phyloP scores from a whole-genome alignment of 2,329 filamentous ascomycete genomes.

The Xylariaceae sp. region DNA sequence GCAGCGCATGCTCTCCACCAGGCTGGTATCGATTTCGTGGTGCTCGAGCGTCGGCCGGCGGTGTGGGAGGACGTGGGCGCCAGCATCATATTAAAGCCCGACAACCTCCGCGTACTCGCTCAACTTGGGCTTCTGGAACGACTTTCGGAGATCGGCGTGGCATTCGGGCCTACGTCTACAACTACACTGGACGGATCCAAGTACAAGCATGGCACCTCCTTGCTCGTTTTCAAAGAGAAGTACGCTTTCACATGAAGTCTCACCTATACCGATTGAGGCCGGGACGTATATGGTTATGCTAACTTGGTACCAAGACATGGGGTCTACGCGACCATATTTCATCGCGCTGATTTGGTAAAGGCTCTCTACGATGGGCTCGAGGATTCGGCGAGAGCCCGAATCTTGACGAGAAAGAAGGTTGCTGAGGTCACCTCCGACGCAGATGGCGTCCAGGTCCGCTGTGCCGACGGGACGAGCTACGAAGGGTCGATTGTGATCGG shows the following conservation, averaged over 20 bases:
- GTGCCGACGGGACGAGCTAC: slow-evolving; percentile 12
- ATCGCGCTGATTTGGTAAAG: slow-evolving; percentile 8
- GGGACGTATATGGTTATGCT: too few relatives aligned
- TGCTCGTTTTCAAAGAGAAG: too few relatives aligned
- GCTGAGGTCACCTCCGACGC: slow-evolving; percentile 5
- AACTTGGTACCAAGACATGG: slow-evolving; percentile 5
- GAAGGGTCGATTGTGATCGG: slow-evolving; percentile 14
- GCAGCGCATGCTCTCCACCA: slow-evolving; percentile 26
- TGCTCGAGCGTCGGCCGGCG: slow-evolving; percentile 28
- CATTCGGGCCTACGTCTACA: background rate
- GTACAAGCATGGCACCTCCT: background rate
- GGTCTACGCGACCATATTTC: slow-evolving; percentile 2
- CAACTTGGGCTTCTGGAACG: slow-evolving; percentile 8
- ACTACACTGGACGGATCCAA: background rate
- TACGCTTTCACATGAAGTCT: too few relatives aligned
- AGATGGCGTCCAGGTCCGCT: slow-evolving; percentile 8
- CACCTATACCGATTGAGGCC: background rate
- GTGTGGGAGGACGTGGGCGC: slow-evolving; percentile 13
- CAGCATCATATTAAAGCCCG: slow-evolving; percentile 8
- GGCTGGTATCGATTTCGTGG: slow-evolving; percentile 32
- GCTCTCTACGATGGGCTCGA: slow-evolving; percentile 9
- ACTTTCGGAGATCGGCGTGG: background rate
- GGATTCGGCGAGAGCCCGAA: slow-evolving; percentile 4
- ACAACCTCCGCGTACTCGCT: slow-evolving; percentile 7
- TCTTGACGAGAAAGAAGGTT: slow-evolving; percentile 12